Evolutionary conservation across 2,329 filamentous ascomycete species (phyloP).

Genomic region (Botrytis sinoallii): DNA sequence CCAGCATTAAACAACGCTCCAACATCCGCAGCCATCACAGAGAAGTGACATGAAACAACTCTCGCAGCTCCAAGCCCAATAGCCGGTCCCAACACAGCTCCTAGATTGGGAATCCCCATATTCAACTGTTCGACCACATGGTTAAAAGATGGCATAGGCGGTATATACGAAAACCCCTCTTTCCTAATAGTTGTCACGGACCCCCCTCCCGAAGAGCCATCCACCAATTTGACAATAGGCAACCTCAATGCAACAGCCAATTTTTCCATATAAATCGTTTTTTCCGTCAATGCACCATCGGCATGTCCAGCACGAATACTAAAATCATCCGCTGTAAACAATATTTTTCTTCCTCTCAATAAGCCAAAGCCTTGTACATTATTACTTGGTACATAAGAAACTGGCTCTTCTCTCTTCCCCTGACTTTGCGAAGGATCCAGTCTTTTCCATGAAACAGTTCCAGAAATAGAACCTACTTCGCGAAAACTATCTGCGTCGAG

Average conservation of each 20-base stretch:
- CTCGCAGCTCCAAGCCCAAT: slow-evolving; percentile 61
- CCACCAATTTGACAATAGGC: slow-evolving; percentile 62
- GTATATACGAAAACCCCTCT: slow-evolving; percentile 57
- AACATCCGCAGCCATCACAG: slow-evolving; percentile 62
- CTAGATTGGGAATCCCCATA: slow-evolving; percentile 61
- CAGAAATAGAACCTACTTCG: slow-evolving; percentile 59
- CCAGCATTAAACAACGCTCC: slow-evolving; percentile 63
- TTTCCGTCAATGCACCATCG: slow-evolving; percentile 55
- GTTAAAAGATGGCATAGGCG: slow-evolving; percentile 52
- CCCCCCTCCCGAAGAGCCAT: slow-evolving; percentile 61
- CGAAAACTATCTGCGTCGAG: slow-evolving; percentile 54
- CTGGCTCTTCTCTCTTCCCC: slow-evolving; percentile 45
- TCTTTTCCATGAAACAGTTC: slow-evolving; percentile 55
- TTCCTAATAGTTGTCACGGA: slow-evolving; percentile 57
- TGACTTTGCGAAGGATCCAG: slow-evolving; percentile 37
- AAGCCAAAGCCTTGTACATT: slow-evolving; percentile 59
- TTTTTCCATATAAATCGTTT: slow-evolving; percentile 62
- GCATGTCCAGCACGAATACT: slow-evolving; percentile 61
- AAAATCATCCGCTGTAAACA: slow-evolving; percentile 64
- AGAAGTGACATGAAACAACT: slow-evolving; percentile 61
- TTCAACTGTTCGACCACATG: slow-evolving; percentile 57
- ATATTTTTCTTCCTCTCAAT: slow-evolving; percentile 50
- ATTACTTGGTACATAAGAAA: slow-evolving; percentile 55
- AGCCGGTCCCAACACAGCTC: slow-evolving; percentile 60
- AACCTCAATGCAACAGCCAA: slow-evolving; percentile 54